Base-by-base conservation (phyloP, 495 filamentous ascomycete species). In the Penicillium egyptiacum region DNA sequence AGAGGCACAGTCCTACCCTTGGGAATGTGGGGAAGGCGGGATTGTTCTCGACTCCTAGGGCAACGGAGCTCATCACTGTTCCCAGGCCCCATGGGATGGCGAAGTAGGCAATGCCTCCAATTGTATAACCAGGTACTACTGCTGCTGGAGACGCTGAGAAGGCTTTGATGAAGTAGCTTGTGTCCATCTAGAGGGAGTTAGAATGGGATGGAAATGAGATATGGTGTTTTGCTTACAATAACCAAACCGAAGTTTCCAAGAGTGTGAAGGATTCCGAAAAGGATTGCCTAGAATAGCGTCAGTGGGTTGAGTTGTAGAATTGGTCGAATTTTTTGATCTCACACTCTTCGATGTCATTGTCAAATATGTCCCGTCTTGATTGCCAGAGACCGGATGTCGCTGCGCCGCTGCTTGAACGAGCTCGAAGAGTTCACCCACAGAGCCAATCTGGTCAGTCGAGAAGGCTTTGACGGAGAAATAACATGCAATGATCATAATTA, bases 261-360 rank as follows among this genome's bases (percentile, higher is more conserved):
- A 6, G 70, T 74, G 50, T 75, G 72, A 14, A 79, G 61, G n/a
- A 82, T 72, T 17, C 72, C 76, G 50, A 81, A 77, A 4, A 77
- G 52, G 53, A 69, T 74, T 48, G 58, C 74, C 78, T 74, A 28
- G 12, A 19, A 35, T 41, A 8, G 2, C 14, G 14, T 58, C 48
- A 56, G 43, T 30, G 30, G 10, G 20, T 35, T 0, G 3, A 1
- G 1, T 6, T 1, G 14, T 6, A 37, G 14, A 37, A 0, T 16
- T 0, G 2, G 4, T n/a, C 1, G 14, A 16, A n/a, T 16, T 16
- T n/a, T 3, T 43, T 3, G 30, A 30, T 53, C 65, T 52, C 48
- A 70, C 78, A 33, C 77, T 70, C 45, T 79, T 73, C 1, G 74
- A 79, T 16, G 67, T 77, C 70, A 83, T 79, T 11, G 79, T 79